Evolutionary conservation across 192 early-diverging fungal species (phyloP), one percentile per base, ranked within the genome.

Genomic region (Umbelopsis isabellina): DNA sequence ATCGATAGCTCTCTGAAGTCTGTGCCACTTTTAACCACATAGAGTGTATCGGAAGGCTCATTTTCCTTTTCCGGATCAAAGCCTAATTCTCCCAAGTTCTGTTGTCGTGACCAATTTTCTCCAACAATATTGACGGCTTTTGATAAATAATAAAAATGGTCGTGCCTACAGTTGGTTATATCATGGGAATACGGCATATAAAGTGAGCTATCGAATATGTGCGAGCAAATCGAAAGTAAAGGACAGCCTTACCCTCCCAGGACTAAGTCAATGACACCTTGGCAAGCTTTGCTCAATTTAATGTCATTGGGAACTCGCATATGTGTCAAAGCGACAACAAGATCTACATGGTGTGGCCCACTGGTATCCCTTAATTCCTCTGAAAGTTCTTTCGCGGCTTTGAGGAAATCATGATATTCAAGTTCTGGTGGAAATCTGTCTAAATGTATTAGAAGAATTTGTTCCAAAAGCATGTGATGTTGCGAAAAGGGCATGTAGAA

Each of bases 251-350:
- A 80, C 76, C 85, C 91, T 44, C 89, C 88, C 18, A 92, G 81
- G n/a, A 91, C 73, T 44, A 92, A 65, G 76, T 92, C 91, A 20
- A 92, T 80, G 15, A 85, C 82, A 11, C 79, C 85, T 7, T 71
- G 52, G 46, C 85, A 86, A 18, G 70, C 65, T 46, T 74, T 77
- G 8, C 83, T 83, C 21, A 92, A 70, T 61, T 77, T 82, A 25
- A 87, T 75, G 72, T 92, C 90, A 73, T 90, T 89, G 18, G 83
- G 85, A n/a, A 91, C 69, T 0, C 91, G 83, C 85, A 89, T 91
- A 66, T 92, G 91, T 41, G 91, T 87, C 47, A 92, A 70, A n/a
- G 90, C 90, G 46, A 92, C 75, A 25, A 92, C 86, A 25, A 92
- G 25, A 49, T 91, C 88, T 33, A 86, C 87, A 0, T 79, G 68